Conservation (phyloP, 2,329 filamentous ascomycete species). For the Escovopsis weberi region DNA sequence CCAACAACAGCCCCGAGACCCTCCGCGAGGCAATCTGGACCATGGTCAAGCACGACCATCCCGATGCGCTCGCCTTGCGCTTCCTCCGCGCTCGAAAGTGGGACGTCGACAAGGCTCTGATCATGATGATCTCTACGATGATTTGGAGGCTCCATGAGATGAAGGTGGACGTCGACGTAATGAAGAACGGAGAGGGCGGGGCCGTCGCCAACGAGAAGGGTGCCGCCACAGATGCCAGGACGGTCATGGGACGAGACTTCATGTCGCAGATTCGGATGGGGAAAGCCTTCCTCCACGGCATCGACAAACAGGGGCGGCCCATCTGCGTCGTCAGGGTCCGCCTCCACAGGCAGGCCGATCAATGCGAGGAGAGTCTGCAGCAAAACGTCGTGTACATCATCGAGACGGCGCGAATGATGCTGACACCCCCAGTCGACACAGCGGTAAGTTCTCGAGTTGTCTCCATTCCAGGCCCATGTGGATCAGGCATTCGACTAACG, state of each 20-base stretch:
- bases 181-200: slow-evolving; percentile 57
- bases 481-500: background rate
- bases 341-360: slow-evolving; percentile 68
- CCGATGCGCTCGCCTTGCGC: slow-evolving; percentile 67
- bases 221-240: slow-evolving; percentile 46
- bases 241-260: slow-evolving; percentile 55
- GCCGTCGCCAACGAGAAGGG: slow-evolving; percentile 45
- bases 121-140: slow-evolving; percentile 92
- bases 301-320: slow-evolving; percentile 71
- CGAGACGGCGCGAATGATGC: slow-evolving; percentile 77
- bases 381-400: slow-evolving; percentile 88
- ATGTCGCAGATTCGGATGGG: slow-evolving; percentile 73
- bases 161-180: slow-evolving; percentile 80
- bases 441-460: slow-evolving; percentile 47
- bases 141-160: slow-evolving; percentile 76
- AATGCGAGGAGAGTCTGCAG: slow-evolving; percentile 70
- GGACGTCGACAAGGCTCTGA: slow-evolving; percentile 82
- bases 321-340: slow-evolving; percentile 76
- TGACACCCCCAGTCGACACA: slow-evolving; percentile 72
- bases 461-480: too few relatives aligned
- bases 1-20: slow-evolving; percentile 60
- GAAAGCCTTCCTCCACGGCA: slow-evolving; percentile 83
- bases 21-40: slow-evolving; percentile 74
- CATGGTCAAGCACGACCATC: slow-evolving; percentile 92
- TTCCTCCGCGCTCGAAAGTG: slow-evolving; percentile 87